phyloP scores from a whole-genome alignment of 2,329 filamentous ascomycete genomes.

The Fusarium camptoceras region DNA sequence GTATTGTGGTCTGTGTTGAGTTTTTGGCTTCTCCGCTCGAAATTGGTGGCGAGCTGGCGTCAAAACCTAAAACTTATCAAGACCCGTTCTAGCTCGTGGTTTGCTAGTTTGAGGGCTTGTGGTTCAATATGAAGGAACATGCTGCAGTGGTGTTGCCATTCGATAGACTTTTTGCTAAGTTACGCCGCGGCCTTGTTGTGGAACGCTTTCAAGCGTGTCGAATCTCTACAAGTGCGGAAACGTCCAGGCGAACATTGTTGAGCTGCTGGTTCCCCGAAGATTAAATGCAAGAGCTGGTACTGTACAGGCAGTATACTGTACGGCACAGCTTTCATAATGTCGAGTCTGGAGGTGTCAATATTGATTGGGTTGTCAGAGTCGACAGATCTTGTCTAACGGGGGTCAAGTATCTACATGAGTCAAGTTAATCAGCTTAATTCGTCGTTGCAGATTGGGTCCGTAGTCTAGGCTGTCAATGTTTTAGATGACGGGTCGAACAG shows the following conservation, averaged over 20 bases:
- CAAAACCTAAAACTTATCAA: slow-evolving; percentile 38
- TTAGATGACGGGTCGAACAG: not conserved
- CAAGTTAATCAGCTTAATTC: slow-evolving; percentile 16
- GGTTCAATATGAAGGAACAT: slow-evolving; percentile 20
- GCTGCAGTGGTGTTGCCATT: slow-evolving; percentile 30
- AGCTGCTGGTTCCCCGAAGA: slow-evolving; percentile 11
- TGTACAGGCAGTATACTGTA: not conserved
- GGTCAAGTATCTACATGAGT: slow-evolving; percentile 27
- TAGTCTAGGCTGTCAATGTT: not conserved
- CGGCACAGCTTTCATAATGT: not conserved
- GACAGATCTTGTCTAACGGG: slow-evolving; percentile 4
- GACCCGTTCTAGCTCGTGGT: slow-evolving; percentile 22
- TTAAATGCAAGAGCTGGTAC: not conserved
- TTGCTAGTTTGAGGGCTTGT: slow-evolving; percentile 21
- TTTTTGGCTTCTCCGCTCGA: slow-evolving; percentile 25
- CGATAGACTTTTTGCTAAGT: slow-evolving; percentile 15
- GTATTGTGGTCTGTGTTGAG: slow-evolving; percentile 13
- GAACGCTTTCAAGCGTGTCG: slow-evolving; percentile 15
- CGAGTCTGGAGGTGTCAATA: not conserved
- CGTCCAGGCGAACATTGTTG: slow-evolving; percentile 11
- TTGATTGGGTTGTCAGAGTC: slow-evolving; percentile 6
- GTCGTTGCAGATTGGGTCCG: not conserved
- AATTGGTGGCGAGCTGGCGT: slow-evolving; percentile 40
- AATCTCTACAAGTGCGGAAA: slow-evolving; percentile 25
- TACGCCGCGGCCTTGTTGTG: slow-evolving; percentile 16